phyloP scores from a whole-genome alignment of 148 eudicot genomes.

The Amaranthus palmeri region DNA sequence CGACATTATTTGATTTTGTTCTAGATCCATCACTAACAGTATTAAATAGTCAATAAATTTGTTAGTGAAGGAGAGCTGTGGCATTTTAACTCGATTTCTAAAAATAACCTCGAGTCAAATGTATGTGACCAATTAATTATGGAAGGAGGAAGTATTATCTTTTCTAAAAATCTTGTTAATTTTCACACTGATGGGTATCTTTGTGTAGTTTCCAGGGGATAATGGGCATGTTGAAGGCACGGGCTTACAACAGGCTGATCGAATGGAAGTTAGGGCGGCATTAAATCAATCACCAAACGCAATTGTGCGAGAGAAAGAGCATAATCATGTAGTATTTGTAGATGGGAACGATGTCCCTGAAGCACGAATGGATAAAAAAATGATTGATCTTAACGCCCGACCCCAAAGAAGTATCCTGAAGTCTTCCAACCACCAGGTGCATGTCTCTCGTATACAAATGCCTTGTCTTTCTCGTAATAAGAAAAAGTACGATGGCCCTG shows the following conservation, averaged over 20 bases:
- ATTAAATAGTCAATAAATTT: no score
- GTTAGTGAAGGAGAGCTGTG: no score
- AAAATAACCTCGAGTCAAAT: no score
- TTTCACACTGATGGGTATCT: slow-evolving; percentile 7
- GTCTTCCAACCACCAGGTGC: slow-evolving; percentile 57
- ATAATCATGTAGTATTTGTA: slow-evolving; percentile 35
- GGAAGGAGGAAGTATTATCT: neutral
- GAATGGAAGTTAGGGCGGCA: slow-evolving; percentile 43
- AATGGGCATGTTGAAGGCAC: slow-evolving; percentile 37
- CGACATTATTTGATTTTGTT: no score
- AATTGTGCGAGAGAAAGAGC: slow-evolving; percentile 41
- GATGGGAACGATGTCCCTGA: slow-evolving; percentile 32
- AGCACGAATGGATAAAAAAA: slow-evolving; percentile 43
- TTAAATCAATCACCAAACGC: slow-evolving; percentile 29
- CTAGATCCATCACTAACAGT: no score
- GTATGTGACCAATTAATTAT: no score
- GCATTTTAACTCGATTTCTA: no score
- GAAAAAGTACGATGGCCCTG: neutral
- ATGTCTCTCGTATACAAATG: neutral
- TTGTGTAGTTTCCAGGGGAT: slow-evolving; percentile 79
- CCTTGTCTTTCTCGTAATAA: neutral
- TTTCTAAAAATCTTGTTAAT: neutral
- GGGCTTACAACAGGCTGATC: slow-evolving; percentile 40
- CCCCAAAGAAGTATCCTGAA: slow-evolving; percentile 58
- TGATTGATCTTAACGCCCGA: slow-evolving; percentile 78